phyloP scores from a whole-genome alignment of 1,284 basidiomycete species.

The Hortiboletus rubellus region DNA sequence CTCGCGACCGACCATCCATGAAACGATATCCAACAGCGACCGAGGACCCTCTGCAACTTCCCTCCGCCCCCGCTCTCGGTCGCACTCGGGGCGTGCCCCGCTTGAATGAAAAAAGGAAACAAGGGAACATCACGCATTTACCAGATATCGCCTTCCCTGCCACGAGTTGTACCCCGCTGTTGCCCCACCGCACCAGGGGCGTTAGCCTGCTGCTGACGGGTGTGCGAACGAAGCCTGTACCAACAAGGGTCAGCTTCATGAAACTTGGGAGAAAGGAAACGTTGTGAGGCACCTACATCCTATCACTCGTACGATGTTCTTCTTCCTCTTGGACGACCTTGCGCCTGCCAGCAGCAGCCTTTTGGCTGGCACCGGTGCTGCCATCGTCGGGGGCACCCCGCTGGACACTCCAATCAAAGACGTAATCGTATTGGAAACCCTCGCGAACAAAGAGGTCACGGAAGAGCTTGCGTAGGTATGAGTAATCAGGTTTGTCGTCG shows the following conservation, averaged over 20 bases:
- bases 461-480: constrained; percentile 97
- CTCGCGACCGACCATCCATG: constrained; percentile 39
- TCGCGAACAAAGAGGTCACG: constrained; percentile 96
- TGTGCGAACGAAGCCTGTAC: constrained; percentile 77
- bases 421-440: constrained; percentile 97
- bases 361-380: constrained; percentile 56
- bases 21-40: constrained; percentile 46
- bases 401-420: constrained; percentile 97
- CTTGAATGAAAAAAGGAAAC: constrained; percentile 46
- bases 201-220: constrained; percentile 66
- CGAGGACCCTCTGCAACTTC: constrained; percentile 51
- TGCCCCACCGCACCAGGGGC: constrained; percentile 62
- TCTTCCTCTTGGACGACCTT: constrained; percentile 81
- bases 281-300: constrained; percentile 61
- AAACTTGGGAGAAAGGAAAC: constrained; percentile 23
- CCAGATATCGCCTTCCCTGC: constrained; percentile 72
- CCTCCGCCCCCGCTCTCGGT: constrained; percentile 64
- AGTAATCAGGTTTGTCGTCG: constrained; percentile 98
- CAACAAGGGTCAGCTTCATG: constrained; percentile 16
- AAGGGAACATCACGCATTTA: constrained; percentile 50
- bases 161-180: constrained; percentile 53
- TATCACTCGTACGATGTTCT: constrained; percentile 71
- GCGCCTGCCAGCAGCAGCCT: constrained; percentile 58
- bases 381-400: constrained; percentile 67
- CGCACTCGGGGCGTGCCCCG: constrained; percentile 56